A percentile compares a stretch with the other conserved stretches of the same genome.
These are phyloP conservation scores for Helichrysum umbraculigerum DNA, from an alignment of 129 eudicot genomes.

Conservation along the genomic window DNA sequence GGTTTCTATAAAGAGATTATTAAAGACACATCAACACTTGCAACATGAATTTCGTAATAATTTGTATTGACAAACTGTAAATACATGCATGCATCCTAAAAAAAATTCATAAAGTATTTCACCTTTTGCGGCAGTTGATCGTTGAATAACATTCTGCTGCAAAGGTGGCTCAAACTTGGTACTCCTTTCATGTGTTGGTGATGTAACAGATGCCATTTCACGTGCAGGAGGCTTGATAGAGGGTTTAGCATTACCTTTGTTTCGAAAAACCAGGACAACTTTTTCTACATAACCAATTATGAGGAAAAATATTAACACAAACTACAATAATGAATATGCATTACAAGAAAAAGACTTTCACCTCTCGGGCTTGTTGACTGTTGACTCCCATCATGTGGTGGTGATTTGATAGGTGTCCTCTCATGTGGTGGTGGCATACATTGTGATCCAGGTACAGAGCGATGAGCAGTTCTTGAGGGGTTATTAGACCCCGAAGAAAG, in stretches of 20 bases:
- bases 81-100: background rate
- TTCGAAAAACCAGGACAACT: too few species aligned
- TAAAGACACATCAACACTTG: too few species aligned
- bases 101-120: background rate
- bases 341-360: too few species aligned
- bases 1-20: too few species aligned
- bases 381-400: too few species aligned
- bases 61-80: background rate
- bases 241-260: too few species aligned
- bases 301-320: too few species aligned
- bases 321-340: too few species aligned
- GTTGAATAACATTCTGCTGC: slow-evolving; percentile 17
- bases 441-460: slow-evolving; percentile 18
- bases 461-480: background rate
- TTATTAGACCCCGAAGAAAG: slow-evolving; percentile 36
- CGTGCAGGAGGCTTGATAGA: too few species aligned
- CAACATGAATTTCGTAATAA: background rate
- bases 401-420: background rate
- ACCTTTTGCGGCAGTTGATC: slow-evolving; percentile 26
- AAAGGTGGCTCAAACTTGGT: slow-evolving; percentile 6
- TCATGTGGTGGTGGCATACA: slow-evolving; percentile 18
- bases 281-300: too few species aligned
- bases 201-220: too few species aligned
- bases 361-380: too few species aligned
- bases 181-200: slow-evolving; percentile 5